phyloP scores from a whole-genome alignment of 192 early-diverging fungal genomes.

The Phlyctochytrium arcticum region DNA sequence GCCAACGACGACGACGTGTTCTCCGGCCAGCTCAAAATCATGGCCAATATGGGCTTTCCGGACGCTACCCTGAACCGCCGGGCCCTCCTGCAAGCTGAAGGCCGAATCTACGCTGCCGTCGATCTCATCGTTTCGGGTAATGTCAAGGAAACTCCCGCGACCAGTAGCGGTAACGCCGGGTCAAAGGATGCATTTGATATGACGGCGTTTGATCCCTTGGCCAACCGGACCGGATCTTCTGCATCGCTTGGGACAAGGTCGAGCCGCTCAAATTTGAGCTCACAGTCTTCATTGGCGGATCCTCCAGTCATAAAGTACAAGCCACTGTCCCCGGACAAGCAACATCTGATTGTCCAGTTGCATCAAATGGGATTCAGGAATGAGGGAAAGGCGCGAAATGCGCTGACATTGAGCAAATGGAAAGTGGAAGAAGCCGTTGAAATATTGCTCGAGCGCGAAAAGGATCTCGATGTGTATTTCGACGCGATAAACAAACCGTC shows the following conservation, averaged over 20 bases:
- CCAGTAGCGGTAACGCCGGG: neutral
- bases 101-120: conserved; percentile 24
- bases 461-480: conserved; percentile 15
- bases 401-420: conserved; percentile 24
- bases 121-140: conserved; percentile 23
- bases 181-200: neutral
- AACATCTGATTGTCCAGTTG: conserved; percentile 17
- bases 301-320: neutral
- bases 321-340: conserved; percentile 6
- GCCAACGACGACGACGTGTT: conserved; percentile 20
- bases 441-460: conserved; percentile 15
- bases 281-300: neutral
- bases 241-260: no score
- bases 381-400: conserved; percentile 33
- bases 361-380: conserved; percentile 31
- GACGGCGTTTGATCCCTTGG: neutral
- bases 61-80: conserved; percentile 28
- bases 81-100: conserved; percentile 15
- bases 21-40: conserved; percentile 15
- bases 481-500: neutral
- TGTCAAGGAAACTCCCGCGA: neutral
- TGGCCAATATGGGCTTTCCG: conserved; percentile 30
- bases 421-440: conserved; percentile 23
- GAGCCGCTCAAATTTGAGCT: neutral
- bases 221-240: no score